phyloP scores from a whole-genome alignment of 495 filamentous ascomycete genomes.

The Trichoderma gamsii region DNA sequence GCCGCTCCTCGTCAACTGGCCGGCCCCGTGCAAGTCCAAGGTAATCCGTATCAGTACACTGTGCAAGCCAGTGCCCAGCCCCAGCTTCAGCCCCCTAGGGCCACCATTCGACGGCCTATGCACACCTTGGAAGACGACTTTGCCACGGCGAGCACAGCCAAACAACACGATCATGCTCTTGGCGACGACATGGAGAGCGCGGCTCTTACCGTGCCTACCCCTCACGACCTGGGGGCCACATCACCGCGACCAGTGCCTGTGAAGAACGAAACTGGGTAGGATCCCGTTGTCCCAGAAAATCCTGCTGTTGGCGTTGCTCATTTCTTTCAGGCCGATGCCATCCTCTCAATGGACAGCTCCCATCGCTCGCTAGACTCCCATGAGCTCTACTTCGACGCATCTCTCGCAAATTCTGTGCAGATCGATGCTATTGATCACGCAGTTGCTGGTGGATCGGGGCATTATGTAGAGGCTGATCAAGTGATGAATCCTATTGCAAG shows the following conservation, averaged over 20 bases:
- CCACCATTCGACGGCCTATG: background rate
- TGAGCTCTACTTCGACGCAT: background rate
- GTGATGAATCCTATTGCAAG: background rate
- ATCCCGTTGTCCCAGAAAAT: background rate
- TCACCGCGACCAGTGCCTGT: background rate
- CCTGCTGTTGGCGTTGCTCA: constrained; percentile 10
- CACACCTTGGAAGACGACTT: background rate
- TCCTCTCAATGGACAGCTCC: background rate
- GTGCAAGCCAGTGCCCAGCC: background rate
- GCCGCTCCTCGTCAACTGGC: too few species aligned
- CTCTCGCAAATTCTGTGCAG: background rate
- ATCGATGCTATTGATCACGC: background rate
- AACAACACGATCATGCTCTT: background rate
- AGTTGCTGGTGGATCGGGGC: background rate
- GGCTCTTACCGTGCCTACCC: background rate
- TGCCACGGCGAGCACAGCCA: background rate
- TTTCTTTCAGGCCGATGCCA: background rate
- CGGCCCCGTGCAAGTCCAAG: too few species aligned
- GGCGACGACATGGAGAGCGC: background rate
- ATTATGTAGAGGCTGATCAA: background rate
- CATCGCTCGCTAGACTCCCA: background rate
- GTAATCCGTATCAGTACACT: background rate
- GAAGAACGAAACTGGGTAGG: background rate
- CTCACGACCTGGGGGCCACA: background rate
- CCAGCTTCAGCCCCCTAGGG: background rate